Evolutionary conservation across 202 grass and related monocot species (phyloP).

Genomic region (Zoysia matrella): DNA sequence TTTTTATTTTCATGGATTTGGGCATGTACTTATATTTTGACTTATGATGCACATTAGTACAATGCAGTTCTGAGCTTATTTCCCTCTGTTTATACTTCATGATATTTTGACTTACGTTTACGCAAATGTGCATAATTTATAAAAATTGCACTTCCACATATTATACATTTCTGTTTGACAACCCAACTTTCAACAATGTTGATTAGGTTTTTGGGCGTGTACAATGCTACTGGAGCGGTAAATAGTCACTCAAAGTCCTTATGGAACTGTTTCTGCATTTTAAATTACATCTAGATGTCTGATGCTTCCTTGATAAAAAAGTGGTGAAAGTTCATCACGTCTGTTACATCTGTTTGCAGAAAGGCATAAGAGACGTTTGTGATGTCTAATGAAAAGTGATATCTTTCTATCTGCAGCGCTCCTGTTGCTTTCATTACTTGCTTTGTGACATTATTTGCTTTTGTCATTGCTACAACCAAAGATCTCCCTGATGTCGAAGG

Average conservation of each 20-base stretch:
- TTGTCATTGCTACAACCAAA: conserved; percentile 99
- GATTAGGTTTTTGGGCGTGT: conserved; percentile 92
- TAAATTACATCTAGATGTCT: conserved; percentile 32
- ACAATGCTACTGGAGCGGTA: conserved; percentile 99
- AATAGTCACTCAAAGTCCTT: conserved; percentile 29
- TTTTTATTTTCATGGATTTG: neutral
- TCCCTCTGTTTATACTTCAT: conserved; percentile 1
- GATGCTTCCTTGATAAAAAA: conserved; percentile 16
- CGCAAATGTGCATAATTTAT: neutral
- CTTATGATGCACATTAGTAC: conserved; percentile 1
- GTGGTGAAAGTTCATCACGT: conserved; percentile 41
- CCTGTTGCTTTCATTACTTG: conserved; percentile 97
- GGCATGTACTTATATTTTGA: too few relatives aligned
- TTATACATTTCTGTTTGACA: conserved; percentile 5
- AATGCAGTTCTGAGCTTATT: neutral
- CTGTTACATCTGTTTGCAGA: conserved; percentile 51
- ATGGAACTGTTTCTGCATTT: conserved; percentile 12
- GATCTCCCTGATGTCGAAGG: conserved; percentile 99
- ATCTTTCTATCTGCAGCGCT: conserved; percentile 75
- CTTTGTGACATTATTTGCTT: conserved; percentile 96
- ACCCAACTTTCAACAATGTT: conserved; percentile 23
- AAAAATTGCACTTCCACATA: neutral
- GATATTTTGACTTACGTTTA: conserved; percentile 8
- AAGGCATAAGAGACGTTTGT: conserved; percentile 44
- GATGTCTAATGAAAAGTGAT: conserved; percentile 59